Evolutionary conservation across 495 filamentous ascomycete genomes (phyloP).

Genomic region (Annulohypoxylon bovei): DNA sequence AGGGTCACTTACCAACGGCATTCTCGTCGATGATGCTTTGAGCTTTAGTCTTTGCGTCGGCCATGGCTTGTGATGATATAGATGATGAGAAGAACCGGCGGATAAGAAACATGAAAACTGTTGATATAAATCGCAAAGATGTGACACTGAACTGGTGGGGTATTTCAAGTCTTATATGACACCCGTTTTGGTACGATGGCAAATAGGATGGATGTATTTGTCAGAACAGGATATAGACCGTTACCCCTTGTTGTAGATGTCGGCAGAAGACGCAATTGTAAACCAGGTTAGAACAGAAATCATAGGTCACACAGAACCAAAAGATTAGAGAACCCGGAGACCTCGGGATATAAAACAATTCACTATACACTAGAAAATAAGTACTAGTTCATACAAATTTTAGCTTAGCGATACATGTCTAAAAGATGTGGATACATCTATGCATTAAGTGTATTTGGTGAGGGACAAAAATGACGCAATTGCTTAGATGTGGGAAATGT

Average conservation of each 20-base stretch:
- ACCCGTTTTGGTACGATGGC: slow-evolving; percentile 4
- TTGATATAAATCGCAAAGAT: not conserved
- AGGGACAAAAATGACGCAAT: slow-evolving; percentile 12
- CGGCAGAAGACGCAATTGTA: not conserved
- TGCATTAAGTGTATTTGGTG: not conserved
- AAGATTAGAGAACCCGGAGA: not conserved
- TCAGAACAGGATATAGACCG: not conserved
- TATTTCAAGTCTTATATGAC: not conserved
- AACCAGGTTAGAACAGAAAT: slow-evolving; percentile 1
- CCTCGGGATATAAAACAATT: not conserved
- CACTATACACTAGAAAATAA: not conserved
- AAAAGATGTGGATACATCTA: not conserved
- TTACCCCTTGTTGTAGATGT: not conserved
- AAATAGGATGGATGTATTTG: slow-evolving; percentile 15
- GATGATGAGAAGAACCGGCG: slow-evolving; percentile 76
- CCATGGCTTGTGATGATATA: slow-evolving; percentile 72
- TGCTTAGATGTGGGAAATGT: not conserved
- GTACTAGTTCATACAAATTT: not conserved
- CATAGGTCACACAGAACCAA: slow-evolving; percentile 4
- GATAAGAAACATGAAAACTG: slow-evolving; percentile 76
- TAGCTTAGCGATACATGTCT: not conserved
- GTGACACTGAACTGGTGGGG: not conserved
- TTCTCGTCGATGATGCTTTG: slow-evolving; percentile 91
- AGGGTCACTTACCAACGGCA: slow-evolving; percentile 74
- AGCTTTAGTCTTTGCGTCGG: slow-evolving; percentile 86